These are phyloP conservation scores for Leucosporidium scottii DNA, from an alignment of 768 basidiomycete genomes.

Conservation along the genomic window DNA sequence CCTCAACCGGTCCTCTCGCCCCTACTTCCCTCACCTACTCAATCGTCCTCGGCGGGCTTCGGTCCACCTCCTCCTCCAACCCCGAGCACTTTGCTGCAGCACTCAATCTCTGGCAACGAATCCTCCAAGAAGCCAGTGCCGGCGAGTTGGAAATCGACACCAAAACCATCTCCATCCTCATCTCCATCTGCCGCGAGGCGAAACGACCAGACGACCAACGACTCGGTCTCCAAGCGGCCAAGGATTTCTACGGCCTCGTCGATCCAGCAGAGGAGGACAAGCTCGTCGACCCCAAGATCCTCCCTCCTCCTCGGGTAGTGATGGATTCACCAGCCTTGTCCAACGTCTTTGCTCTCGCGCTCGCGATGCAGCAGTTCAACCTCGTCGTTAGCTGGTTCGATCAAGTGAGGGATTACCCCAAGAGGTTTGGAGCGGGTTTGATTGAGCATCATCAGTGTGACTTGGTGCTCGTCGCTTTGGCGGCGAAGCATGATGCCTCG, in stretches of 20 bases:
- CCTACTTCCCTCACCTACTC: constrained; percentile 16
- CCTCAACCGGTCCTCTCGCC: background rate
- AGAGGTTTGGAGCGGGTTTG: constrained; percentile 11
- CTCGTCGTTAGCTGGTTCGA: constrained; percentile 13
- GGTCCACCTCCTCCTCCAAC: background rate
- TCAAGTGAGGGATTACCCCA: constrained; percentile 20
- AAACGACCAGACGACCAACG: constrained; percentile 1
- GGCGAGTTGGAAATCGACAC: background rate
- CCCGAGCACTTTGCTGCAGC: background rate
- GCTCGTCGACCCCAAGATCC: background rate
- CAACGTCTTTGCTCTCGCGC: constrained; percentile 3
- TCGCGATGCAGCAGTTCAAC: constrained; percentile 8
- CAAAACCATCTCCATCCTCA: constrained; percentile 1
- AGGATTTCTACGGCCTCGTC: constrained; percentile 7
- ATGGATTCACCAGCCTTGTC: background rate
- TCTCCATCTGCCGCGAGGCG: constrained; percentile 5
- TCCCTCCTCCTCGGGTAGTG: background rate
- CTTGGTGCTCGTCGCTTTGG: constrained; percentile 14
- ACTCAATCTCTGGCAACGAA: background rate
- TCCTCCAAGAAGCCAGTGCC: background rate
- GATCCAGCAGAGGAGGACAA: background rate
- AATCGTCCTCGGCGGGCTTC: constrained; percentile 14
- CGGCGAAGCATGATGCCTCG: background rate
- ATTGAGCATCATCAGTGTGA: constrained; percentile 1
- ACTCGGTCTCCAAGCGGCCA: background rate